These are phyloP conservation scores for Sanguinoderma infundibulare DNA, from an alignment of 1,284 basidiomycete species.

Conservation along the genomic window DNA sequence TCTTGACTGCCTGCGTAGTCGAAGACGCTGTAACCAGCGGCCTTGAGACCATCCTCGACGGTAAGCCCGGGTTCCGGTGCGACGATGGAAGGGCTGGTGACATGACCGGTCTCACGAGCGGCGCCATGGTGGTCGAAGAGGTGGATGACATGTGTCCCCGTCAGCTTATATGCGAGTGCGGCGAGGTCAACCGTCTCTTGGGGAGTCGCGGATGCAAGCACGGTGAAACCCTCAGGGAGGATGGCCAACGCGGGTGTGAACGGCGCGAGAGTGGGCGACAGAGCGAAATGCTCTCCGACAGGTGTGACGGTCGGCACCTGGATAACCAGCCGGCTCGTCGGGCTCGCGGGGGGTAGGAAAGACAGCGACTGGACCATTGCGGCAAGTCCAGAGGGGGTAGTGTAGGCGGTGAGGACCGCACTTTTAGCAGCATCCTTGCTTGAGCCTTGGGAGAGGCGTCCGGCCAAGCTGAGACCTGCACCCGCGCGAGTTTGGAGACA, in stretches of 20 bases:
- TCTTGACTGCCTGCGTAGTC: constrained; percentile 67
- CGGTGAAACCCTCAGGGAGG: constrained; percentile 72
- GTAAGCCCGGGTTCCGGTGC: constrained; percentile 35
- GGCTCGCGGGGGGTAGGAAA: constrained; percentile 63
- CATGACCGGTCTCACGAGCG: constrained; percentile 70
- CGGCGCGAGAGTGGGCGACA: constrained; percentile 75
- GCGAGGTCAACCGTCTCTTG: constrained; percentile 81
- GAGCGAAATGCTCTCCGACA: constrained; percentile 64
- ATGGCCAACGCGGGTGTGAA: constrained; percentile 63
- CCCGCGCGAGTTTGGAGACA: constrained; percentile 86
- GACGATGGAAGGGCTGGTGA: constrained; percentile 39
- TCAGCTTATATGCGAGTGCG: constrained; percentile 65
- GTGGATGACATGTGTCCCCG: constrained; percentile 71
- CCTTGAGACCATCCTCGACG: constrained; percentile 51
- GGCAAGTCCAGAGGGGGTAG: constrained; percentile 75
- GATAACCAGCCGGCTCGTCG: constrained; percentile 70
- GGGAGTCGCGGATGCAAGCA: constrained; percentile 82
- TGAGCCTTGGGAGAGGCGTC: constrained; percentile 80
- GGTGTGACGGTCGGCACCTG: constrained; percentile 78
- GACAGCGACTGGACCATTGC: constrained; percentile 77
- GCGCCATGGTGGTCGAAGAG: constrained; percentile 79
- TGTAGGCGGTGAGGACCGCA: constrained; percentile 74
- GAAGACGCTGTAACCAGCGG: constrained; percentile 66
- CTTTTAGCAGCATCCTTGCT: constrained; percentile 64
- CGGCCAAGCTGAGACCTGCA: constrained; percentile 83